Base-by-base conservation (phyloP, 768 basidiomycete species). In the Tylopilus vinaceipallidus region DNA sequence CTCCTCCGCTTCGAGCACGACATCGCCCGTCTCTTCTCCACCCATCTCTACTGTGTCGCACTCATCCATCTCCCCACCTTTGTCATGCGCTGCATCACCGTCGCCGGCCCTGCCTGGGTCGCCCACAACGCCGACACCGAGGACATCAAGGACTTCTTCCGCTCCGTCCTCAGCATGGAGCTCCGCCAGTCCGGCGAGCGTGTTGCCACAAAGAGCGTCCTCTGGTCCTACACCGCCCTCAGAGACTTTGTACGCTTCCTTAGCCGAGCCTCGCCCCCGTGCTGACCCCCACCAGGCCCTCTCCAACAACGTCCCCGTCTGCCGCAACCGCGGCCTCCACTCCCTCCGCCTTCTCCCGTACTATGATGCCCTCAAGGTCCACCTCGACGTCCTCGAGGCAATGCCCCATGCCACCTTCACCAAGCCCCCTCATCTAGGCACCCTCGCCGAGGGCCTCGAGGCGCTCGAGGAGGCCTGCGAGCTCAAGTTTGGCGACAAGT, bases 161-260 rank as follows among this genome's bases (percentile, higher is more conserved):
- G 86, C 16, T 75, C 81, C 1, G 78, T 77, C 40, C 79, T 89
- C 53, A 77, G 76, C 52, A 88, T 89, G 86, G 86, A 89, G 62
- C 75, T 89, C 67, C 76, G 87, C 24, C 84, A 89, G 65, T 83
- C 84, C 0, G 87, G 86, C 16, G 86, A 88, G 56, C 76, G 86
- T 26, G 84, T 88, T 17, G 87, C 87, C 8, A 88, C 86, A 8
- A 88, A 87, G 74, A 86, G 83, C 57, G 83, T 88, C 17, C 67
- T 88, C 47, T 88, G 86, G 86, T 84, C 83, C 1, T 88, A 88
- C 66, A 88, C 87, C 2, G 86, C 84, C 27, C 68, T 88, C 24
- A 70, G 86, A 49, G 82, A 88, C 68, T 88, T 88, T 62, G 86
- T 87, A 68, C 60, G 84, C 34, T 71, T 37, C 48, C 9, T n/a